A percentile compares a stretch with the other conserved stretches of the same genome.
These are phyloP conservation scores for Diversispora epigaea DNA, from an alignment of 192 early-diverging fungal genomes.

Conservation along the genomic window DNA sequence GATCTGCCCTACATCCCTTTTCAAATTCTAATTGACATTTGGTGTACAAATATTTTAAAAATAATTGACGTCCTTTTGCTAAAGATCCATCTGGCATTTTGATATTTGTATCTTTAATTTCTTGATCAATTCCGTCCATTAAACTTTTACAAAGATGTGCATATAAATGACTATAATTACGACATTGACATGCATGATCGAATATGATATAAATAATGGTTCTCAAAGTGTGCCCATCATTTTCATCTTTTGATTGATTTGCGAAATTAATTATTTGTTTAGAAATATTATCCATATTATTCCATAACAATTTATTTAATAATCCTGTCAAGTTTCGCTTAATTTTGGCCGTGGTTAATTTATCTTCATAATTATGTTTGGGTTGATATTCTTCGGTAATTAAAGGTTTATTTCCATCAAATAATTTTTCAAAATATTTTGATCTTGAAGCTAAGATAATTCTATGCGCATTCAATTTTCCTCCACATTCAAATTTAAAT, in stretches of 20 bases:
- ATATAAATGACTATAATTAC: background rate
- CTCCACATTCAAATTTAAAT: slow-evolving; percentile 21
- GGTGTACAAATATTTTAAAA: slow-evolving; percentile 4
- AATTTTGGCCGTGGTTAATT: background rate
- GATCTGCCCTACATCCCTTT: background rate
- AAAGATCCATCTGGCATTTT: background rate
- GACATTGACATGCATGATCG: background rate
- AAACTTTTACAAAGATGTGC: background rate
- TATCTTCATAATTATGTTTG: background rate
- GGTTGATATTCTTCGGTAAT: slow-evolving; percentile 1
- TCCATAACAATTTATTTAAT: background rate
- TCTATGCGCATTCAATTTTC: slow-evolving; percentile 9
- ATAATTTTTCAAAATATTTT: slow-evolving; percentile 17
- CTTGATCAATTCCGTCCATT: background rate
- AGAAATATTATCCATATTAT: background rate
- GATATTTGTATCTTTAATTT: background rate
- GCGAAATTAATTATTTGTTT: background rate
- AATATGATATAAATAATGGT: background rate
- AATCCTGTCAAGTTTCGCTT: background rate
- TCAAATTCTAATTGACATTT: background rate
- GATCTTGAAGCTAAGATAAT: slow-evolving; percentile 12
- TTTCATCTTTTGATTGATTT: background rate
- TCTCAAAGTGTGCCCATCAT: background rate
- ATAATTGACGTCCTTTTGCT: background rate
- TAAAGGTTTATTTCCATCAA: background rate